Evolutionary conservation across 441 rosid species (phyloP).

Genomic region (Pelargonium citronellum): DNA sequence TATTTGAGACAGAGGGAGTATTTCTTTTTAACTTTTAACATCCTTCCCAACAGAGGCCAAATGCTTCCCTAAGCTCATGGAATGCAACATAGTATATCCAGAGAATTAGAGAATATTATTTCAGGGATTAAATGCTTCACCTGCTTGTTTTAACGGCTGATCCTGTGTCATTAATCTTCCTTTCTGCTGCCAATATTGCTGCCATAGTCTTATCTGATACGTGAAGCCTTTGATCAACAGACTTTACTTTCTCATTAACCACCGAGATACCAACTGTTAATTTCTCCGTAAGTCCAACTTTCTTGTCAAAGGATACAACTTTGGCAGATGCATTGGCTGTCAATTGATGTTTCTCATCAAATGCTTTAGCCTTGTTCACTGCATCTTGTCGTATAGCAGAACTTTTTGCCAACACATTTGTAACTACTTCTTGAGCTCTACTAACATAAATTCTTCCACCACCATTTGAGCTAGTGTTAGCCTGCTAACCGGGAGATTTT

Average conservation of each 20-base stretch:
- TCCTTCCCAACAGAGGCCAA: not conserved
- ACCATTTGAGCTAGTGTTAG: constrained; percentile 32
- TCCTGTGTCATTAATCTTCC: constrained; percentile 84
- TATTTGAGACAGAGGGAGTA: no score
- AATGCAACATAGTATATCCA: not conserved
- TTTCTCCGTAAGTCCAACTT: constrained; percentile 81
- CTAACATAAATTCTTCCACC: constrained; percentile 65
- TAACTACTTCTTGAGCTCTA: constrained; percentile 84
- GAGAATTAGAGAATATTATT: not conserved
- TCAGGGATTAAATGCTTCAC: constrained; percentile 26
- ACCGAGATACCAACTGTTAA: constrained; percentile 78
- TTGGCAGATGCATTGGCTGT: constrained; percentile 87
- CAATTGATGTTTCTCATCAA: constrained; percentile 79
- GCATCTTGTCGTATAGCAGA: constrained; percentile 90
- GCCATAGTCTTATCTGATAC: constrained; percentile 99
- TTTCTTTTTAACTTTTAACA: not conserved
- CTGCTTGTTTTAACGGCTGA: constrained; percentile 97
- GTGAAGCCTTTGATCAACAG: constrained; percentile 91
- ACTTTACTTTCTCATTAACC: constrained; percentile 88
- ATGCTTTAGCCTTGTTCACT: constrained; percentile 83
- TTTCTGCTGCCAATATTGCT: constrained; percentile 88
- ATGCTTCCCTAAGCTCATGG: not conserved
- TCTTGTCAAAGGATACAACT: constrained; percentile 68
- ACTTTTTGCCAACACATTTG: constrained; percentile 72
- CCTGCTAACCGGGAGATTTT: constrained; percentile 35